A percentile compares a stretch with the other conserved stretches of the same genome.
Conservation (phyloP, 768 basidiomycete species). For the Lactifluus subvellereus region DNA sequence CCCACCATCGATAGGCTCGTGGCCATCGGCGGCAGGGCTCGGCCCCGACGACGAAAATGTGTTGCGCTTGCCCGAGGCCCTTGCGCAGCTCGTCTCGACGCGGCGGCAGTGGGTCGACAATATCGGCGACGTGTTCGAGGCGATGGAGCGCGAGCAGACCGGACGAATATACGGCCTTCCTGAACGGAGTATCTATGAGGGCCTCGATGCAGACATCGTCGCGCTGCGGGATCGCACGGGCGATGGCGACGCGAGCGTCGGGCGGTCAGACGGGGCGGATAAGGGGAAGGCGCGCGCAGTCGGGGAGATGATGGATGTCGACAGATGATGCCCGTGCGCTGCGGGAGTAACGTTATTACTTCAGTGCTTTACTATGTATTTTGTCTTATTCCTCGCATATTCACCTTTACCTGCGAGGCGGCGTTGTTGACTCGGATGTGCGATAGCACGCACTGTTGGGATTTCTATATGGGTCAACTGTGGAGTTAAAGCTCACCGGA, state of each 20-base stretch:
- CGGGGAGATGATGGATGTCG: slow-evolving; percentile 58
- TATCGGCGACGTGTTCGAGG: slow-evolving; percentile 70
- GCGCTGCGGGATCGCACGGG: slow-evolving; percentile 31
- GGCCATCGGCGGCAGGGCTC: slow-evolving; percentile 67
- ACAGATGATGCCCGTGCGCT: slow-evolving; percentile 31
- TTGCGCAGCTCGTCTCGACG: slow-evolving; percentile 68
- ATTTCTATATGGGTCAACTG: background rate
- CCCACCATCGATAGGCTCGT: slow-evolving; percentile 42
- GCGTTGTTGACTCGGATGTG: background rate
- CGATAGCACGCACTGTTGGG: background rate
- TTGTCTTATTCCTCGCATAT: slow-evolving; percentile 8
- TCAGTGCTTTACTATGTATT: slow-evolving; percentile 24
- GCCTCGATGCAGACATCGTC: slow-evolving; percentile 59
- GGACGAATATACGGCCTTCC: slow-evolving; percentile 80
- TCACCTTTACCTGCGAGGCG: background rate
- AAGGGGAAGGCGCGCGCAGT: slow-evolving; percentile 50
- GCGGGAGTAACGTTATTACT: slow-evolving; percentile 28
- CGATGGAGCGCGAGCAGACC: slow-evolving; percentile 56
- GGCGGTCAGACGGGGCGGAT: slow-evolving; percentile 35
- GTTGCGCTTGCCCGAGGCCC: slow-evolving; percentile 58
- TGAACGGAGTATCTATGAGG: slow-evolving; percentile 65
- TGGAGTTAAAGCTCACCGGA: background rate
- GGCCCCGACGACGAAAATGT: slow-evolving; percentile 60
- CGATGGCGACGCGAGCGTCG: slow-evolving; percentile 27
- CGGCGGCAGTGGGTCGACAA: slow-evolving; percentile 72